phyloP scores from a whole-genome alignment of 83 land plant genomes.

The Picea abies region DNA sequence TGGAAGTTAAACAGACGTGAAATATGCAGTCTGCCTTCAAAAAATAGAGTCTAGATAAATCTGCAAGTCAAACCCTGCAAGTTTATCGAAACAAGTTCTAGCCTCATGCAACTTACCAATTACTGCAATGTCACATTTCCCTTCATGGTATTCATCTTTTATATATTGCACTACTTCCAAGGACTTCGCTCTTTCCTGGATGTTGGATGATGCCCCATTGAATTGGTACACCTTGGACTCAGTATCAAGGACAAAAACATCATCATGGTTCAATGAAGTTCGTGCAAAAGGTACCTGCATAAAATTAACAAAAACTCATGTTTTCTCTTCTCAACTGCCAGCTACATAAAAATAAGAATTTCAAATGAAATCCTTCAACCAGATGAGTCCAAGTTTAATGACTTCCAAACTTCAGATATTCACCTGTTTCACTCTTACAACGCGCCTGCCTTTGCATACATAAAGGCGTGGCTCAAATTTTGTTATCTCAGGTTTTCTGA shows the following conservation, averaged over 20 bases:
- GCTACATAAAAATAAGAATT: no score
- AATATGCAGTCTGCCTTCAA: no score
- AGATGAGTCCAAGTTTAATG: background rate
- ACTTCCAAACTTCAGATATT: background rate
- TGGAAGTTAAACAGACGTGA: no score
- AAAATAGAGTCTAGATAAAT: no score
- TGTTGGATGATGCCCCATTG: constrained; percentile 92
- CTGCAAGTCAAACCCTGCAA: no score
- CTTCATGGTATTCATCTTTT: constrained; percentile 91
- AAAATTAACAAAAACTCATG: no score
- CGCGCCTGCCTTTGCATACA: constrained; percentile 82
- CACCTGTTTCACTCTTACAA: constrained; percentile 83
- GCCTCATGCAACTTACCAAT: constrained; percentile 57
- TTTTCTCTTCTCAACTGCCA: no score
- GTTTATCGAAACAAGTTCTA: no score
- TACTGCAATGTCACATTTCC: constrained; percentile 89
- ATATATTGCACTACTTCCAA: constrained; percentile 93
- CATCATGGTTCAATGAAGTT: constrained; percentile 95
- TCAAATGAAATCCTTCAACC: background rate
- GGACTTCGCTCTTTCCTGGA: constrained; percentile 97
- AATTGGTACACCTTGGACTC: constrained; percentile 88
- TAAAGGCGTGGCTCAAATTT: constrained; percentile 85
- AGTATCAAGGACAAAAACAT: constrained; percentile 94
- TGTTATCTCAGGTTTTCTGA: constrained; percentile 73
- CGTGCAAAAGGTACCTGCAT: constrained; percentile 92